A percentile compares a stretch with the other conserved stretches of the same genome.
Conservation (phyloP, 306 rosid genomes). For the Cucurbita maxima region DNA sequence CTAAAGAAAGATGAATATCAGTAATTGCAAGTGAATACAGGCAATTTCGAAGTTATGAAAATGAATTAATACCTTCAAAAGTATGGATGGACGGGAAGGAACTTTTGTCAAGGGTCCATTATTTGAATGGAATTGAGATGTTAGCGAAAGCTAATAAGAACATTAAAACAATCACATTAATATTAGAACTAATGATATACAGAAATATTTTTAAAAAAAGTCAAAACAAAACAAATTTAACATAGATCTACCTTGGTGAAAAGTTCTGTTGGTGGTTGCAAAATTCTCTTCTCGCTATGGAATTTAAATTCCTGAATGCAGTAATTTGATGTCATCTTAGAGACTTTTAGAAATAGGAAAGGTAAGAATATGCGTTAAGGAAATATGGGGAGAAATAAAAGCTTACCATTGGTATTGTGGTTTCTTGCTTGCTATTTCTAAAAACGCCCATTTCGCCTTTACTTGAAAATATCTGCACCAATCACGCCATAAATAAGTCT, state of each 20-base stretch:
- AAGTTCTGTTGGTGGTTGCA: constrained; percentile 63
- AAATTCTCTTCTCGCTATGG: constrained; percentile 49
- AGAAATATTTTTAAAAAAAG: neutral
- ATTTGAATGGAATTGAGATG: constrained; percentile 37
- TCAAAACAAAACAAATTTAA: neutral
- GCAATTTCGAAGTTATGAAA: neutral
- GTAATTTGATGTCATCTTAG: constrained; percentile 13
- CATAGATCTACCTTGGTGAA: constrained; percentile 57
- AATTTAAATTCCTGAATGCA: constrained; percentile 64
- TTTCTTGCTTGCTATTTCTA: constrained; percentile 66
- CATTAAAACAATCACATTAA: neutral
- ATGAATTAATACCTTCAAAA: constrained; percentile 44
- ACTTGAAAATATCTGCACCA: constrained; percentile 68
- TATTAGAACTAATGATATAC: no score
- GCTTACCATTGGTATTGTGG: constrained; percentile 63
- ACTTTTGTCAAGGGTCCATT: constrained; percentile 29
- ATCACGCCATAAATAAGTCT: constrained; percentile 1
- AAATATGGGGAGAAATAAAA: constrained; percentile 5
- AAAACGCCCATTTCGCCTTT: constrained; percentile 81
- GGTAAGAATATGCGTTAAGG: neutral
- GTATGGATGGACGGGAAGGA: constrained; percentile 21
- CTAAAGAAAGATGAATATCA: neutral
- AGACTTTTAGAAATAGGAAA: neutral
- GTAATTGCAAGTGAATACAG: neutral
- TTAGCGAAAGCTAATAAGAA: constrained; percentile 54